Percentiles rank a stretch among this genome's conserved stretches.
Evolutionary conservation across 2,329 filamentous ascomycete genomes (phyloP).

Genomic region (Aureobasidium uvarum): DNA sequence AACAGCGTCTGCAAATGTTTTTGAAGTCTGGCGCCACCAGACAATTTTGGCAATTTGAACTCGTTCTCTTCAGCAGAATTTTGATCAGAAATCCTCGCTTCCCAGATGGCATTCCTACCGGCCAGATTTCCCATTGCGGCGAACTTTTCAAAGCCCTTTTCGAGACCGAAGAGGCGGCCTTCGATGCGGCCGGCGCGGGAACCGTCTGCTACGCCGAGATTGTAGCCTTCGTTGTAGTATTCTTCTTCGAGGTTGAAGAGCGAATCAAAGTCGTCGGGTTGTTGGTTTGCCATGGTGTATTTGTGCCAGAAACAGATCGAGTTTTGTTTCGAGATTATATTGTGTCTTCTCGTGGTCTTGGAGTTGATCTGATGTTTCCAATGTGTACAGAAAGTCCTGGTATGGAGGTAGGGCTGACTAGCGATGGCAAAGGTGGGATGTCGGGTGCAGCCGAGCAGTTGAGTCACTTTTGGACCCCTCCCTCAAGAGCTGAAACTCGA

Average conservation of each 20-base stretch:
- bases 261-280: conserved; percentile 48
- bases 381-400: not conserved
- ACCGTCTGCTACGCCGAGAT: conserved; percentile 72
- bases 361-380: not conserved
- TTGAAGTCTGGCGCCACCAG: conserved; percentile 62
- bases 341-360: not conserved
- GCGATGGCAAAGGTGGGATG: conserved; percentile 11
- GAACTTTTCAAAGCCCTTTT: conserved; percentile 94
- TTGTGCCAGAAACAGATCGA: not conserved
- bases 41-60: conserved; percentile 45
- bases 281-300: not conserved
- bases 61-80: conserved; percentile 15
- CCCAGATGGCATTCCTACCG: conserved; percentile 80
- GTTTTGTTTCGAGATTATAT: too few species aligned
- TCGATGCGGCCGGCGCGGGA: conserved; percentile 75
- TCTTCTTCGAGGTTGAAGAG: conserved; percentile 61
- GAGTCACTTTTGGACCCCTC: conserved; percentile 23
- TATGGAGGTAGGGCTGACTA: conserved; percentile 8
- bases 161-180: conserved; percentile 84
- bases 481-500: conserved; percentile 15
- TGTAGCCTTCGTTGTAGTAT: conserved; percentile 82
- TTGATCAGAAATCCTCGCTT: conserved; percentile 54
- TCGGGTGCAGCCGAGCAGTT: conserved; percentile 14
- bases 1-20: conserved; percentile 76
- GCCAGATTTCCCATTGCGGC: conserved; percentile 74